A percentile compares a stretch with the other conserved stretches of the same genome.
Evolutionary conservation across 2,329 filamentous ascomycete genomes (phyloP).

Genomic region (Podosphaera fusca): DNA sequence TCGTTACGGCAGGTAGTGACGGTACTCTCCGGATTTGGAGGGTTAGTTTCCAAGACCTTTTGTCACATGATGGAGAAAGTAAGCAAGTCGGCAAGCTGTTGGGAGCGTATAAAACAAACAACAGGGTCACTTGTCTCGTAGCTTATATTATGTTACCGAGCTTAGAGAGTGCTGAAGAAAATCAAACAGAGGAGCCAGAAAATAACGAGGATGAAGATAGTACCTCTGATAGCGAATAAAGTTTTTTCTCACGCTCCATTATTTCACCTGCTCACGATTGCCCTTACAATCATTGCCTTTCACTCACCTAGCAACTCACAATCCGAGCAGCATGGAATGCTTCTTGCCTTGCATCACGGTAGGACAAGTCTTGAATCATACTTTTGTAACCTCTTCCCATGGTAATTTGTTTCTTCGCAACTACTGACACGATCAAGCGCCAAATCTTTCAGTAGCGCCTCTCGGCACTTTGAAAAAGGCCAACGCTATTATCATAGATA

Average conservation of each 20-base stretch:
- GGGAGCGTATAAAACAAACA: constrained; percentile 62
- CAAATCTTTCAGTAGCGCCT: too few relatives aligned
- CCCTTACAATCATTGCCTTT: too few relatives aligned
- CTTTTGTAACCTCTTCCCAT: too few relatives aligned
- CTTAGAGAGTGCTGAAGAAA: constrained; percentile 28
- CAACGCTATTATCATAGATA: too few relatives aligned
- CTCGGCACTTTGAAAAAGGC: too few relatives aligned
- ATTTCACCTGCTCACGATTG: too few relatives aligned
- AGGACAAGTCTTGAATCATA: too few relatives aligned
- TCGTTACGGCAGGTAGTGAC: constrained; percentile 64
- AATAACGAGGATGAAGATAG: constrained; percentile 9
- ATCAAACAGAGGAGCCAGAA: constrained; percentile 11
- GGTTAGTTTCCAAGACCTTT: constrained; percentile 20
- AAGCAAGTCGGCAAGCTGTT: constrained; percentile 28
- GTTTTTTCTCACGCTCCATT: background rate
- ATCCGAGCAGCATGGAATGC: too few relatives aligned
- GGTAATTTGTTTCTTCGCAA: too few relatives aligned
- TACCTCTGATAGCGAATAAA: constrained; percentile 15
- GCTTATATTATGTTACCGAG: constrained; percentile 65
- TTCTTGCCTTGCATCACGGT: too few relatives aligned
- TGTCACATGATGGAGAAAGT: constrained; percentile 16
- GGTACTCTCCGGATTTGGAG: constrained; percentile 64
- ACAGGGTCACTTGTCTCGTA: constrained; percentile 71
- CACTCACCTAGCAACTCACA: too few relatives aligned
- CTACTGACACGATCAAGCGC: too few relatives aligned